Conservation (phyloP, 495 filamentous ascomycete genomes). For the Cenococcum geophilum region DNA sequence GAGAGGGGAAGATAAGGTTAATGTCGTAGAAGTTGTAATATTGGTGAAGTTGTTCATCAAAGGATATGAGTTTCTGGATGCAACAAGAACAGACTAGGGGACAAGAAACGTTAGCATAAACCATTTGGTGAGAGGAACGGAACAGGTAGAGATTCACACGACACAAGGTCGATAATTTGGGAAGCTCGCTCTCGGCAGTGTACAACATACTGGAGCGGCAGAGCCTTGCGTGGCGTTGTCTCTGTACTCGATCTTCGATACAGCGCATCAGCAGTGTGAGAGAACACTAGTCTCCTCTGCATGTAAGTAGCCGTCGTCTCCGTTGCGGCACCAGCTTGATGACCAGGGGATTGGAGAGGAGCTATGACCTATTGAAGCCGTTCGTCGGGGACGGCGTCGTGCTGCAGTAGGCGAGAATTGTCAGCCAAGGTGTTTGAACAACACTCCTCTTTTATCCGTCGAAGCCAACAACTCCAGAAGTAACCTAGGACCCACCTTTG, state of each 20-base stretch:
- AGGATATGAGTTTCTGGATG: slow-evolving; percentile 14
- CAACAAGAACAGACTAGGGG: neutral
- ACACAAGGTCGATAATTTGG: slow-evolving; percentile 13
- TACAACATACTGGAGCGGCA: slow-evolving; percentile 1
- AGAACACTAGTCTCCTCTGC: neutral
- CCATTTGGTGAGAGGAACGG: slow-evolving; percentile 8
- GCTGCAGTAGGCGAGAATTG: slow-evolving; percentile 1
- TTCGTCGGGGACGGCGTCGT: neutral
- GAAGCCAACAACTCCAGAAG: neutral
- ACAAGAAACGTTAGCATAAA: slow-evolving; percentile 16
- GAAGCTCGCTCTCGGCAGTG: slow-evolving; percentile 2
- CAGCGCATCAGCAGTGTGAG: slow-evolving; percentile 1
- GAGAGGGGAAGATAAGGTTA: neutral
- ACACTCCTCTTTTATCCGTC: neutral
- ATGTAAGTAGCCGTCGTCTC: slow-evolving; percentile 27
- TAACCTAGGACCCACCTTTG: neutral
- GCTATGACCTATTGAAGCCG: slow-evolving; percentile 22
- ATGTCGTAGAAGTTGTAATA: slow-evolving; percentile 6
- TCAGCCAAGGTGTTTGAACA: neutral
- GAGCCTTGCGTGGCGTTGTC: slow-evolving; percentile 1
- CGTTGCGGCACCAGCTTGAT: slow-evolving; percentile 1
- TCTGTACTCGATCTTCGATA: neutral
- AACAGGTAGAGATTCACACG: slow-evolving; percentile 13
- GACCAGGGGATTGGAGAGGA: slow-evolving; percentile 12
- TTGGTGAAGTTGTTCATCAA: neutral